These are phyloP conservation scores for Celoporthe dispersa DNA, from an alignment of 2,329 filamentous ascomycete species.

Conservation along the genomic window DNA sequence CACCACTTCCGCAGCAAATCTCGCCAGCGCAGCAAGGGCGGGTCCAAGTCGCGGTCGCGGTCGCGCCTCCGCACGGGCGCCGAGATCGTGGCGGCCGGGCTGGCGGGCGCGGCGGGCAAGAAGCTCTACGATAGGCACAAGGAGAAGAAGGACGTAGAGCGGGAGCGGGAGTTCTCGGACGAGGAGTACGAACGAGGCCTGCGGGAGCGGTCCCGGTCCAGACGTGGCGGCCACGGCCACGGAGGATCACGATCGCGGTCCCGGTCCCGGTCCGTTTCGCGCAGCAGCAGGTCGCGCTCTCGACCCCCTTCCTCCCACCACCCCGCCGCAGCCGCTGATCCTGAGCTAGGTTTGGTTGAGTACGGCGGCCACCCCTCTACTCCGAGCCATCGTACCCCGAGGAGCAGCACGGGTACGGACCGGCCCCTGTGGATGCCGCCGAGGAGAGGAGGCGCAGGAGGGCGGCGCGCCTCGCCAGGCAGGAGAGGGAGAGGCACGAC, in stretches of 20 bases:
- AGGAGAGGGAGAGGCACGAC: conserved; percentile 34
- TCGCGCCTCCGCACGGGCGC: conserved; percentile 58
- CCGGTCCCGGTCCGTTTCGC: conserved; percentile 38
- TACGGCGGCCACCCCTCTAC: conserved; percentile 63
- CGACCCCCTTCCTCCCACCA: conserved; percentile 24
- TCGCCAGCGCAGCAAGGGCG: conserved; percentile 41
- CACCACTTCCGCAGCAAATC: conserved; percentile 61
- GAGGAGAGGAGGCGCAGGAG: conserved; percentile 39
- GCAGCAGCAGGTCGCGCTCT: conserved; percentile 56
- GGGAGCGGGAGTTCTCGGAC: conserved; percentile 38
- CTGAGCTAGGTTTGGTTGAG: conserved; percentile 70
- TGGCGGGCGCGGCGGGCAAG: conserved; percentile 63
- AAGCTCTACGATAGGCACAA: conserved; percentile 65
- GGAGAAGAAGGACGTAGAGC: conserved; percentile 60
- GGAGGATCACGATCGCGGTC: conserved; percentile 26
- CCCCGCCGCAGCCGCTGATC: conserved; percentile 56
- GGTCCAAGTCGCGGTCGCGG: conserved; percentile 49
- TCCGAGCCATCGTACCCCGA: conserved; percentile 42
- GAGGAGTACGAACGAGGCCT: conserved; percentile 42
- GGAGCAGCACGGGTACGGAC: conserved; percentile 28
- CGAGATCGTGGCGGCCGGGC: conserved; percentile 63
- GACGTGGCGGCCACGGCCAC: conserved; percentile 29
- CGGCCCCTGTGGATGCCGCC: conserved; percentile 49
- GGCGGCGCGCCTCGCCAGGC: conserved; percentile 40
- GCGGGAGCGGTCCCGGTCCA: conserved; percentile 38